Conservation (phyloP, 2,329 filamentous ascomycete species). For the Monilinia vaccinii-corymbosi region DNA sequence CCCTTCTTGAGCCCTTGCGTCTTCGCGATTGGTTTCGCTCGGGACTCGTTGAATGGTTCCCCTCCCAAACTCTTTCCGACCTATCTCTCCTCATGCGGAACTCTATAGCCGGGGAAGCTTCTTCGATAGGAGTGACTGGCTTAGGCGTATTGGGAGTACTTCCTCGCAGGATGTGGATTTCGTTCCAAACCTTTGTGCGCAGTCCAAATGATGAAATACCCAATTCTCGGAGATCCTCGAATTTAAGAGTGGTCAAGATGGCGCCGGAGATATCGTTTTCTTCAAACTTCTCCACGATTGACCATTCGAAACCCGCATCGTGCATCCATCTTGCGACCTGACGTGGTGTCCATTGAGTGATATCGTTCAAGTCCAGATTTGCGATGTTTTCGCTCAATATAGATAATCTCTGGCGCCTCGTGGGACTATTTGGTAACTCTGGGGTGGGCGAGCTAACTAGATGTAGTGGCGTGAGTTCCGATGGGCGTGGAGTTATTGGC, state of each 20-base stretch:
- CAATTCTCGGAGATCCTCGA: slow-evolving; percentile 76
- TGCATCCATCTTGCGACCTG: slow-evolving; percentile 84
- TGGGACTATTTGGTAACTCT: not conserved
- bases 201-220: slow-evolving; percentile 76
- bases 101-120: slow-evolving; percentile 33
- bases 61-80: slow-evolving; percentile 14
- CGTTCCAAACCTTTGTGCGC: slow-evolving; percentile 69
- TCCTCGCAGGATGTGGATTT: slow-evolving; percentile 62
- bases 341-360: slow-evolving; percentile 61
- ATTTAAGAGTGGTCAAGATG: slow-evolving; percentile 83
- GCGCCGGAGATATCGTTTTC: slow-evolving; percentile 87
- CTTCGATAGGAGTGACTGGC: slow-evolving; percentile 52
- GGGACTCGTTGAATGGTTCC: slow-evolving; percentile 21
- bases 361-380: slow-evolving; percentile 48
- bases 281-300: slow-evolving; percentile 74
- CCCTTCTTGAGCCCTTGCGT: slow-evolving; percentile 23
- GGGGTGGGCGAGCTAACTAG: slow-evolving; percentile 15
- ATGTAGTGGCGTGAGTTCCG: slow-evolving; percentile 29
- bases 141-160: slow-evolving; percentile 42
- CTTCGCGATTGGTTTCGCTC: slow-evolving; percentile 17
- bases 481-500: slow-evolving; percentile 58
- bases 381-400: slow-evolving; percentile 40
- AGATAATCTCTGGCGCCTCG: not conserved
- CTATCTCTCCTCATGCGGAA: slow-evolving; percentile 15
- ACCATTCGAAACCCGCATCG: slow-evolving; percentile 67